Conservation (phyloP, 331 rosid species). For the Spiraea crenata region DNA sequence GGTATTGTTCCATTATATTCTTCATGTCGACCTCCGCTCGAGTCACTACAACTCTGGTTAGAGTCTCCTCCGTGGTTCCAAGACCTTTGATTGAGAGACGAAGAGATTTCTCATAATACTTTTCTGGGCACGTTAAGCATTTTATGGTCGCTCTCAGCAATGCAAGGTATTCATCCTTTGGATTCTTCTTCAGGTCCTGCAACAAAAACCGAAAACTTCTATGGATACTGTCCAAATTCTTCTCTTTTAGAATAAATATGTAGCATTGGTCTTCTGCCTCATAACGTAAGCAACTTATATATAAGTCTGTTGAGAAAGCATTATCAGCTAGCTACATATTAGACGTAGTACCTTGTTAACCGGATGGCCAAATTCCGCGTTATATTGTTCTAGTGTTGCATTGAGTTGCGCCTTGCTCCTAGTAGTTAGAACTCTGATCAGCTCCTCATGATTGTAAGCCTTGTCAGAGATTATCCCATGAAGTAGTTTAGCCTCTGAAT, state of each 20-base stretch:
- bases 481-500: slow-evolving; percentile 49
- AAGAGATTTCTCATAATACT: slow-evolving; percentile 48
- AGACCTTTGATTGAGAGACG: slow-evolving; percentile 48
- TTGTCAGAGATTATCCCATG: slow-evolving; percentile 39
- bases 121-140: slow-evolving; percentile 51
- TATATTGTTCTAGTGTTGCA: slow-evolving; percentile 51
- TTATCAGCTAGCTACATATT: too few relatives aligned
- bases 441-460: slow-evolving; percentile 44
- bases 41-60: slow-evolving; percentile 61
- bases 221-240: too few relatives aligned
- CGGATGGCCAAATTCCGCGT: slow-evolving; percentile 38
- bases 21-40: slow-evolving; percentile 62
- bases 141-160: slow-evolving; percentile 49
- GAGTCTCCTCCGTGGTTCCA: slow-evolving; percentile 66
- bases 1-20: slow-evolving; percentile 48
- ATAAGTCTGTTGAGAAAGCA: too few relatives aligned
- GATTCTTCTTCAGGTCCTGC: slow-evolving; percentile 33
- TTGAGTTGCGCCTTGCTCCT: slow-evolving; percentile 54
- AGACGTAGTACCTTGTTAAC: slow-evolving; percentile 36
- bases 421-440: slow-evolving; percentile 47
- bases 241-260: too few relatives aligned
- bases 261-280: too few relatives aligned
- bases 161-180: slow-evolving; percentile 30
- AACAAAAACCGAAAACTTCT: background rate
- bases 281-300: too few relatives aligned